Evolutionary conservation across 2,329 filamentous ascomycete species (phyloP), one percentile per base, ranked within the genome.

Genomic region (Cladobotryum mycophilum): DNA sequence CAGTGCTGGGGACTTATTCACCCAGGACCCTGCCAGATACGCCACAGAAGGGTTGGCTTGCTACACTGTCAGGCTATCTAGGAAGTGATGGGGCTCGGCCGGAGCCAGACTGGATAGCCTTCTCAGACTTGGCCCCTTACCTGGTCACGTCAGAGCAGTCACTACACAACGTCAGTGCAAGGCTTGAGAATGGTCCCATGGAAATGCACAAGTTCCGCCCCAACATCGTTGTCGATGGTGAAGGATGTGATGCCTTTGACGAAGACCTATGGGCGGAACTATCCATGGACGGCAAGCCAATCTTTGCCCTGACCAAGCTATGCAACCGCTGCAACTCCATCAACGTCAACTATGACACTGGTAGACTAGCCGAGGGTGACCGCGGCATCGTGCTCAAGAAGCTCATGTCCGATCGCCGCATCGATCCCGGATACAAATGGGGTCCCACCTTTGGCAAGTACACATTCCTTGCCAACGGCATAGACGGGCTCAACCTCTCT

Each of bases 201-300:
- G 82, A 85, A 48, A 80, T 86, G 63, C 77, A 76, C 37, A 86
- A 85, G 59, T 87, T 89, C 65, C 79, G 87, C 35, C 84, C 86
- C 1, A 90, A 89, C 62, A 78, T 90, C 43, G 81, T 90, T 1
- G 67, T 89, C 1, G 77, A 79, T 36, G 82, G 81, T 3, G 75
- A 79, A 4, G 64, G 67, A 2, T 7, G 2, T 30, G 9, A 11
- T 9, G 68, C 79, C 1, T 90, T 79, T 63, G 83, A 84, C 12
- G 86, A 90, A 64, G 86, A 90, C 62, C 88, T 78, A 61, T 90
- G 85, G 86, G 78, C 71, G 3, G 81, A 84, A 60, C 65, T 89
- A 34, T 64, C 65, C 14, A 63, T 86, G 37, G 55, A 60, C 46
- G 54, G 55, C 34, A 30, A 50, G 15, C 61, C 64, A 5, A 69